phyloP scores from a whole-genome alignment of 345 rosid species.

The Arabidopsis suecica region DNA sequence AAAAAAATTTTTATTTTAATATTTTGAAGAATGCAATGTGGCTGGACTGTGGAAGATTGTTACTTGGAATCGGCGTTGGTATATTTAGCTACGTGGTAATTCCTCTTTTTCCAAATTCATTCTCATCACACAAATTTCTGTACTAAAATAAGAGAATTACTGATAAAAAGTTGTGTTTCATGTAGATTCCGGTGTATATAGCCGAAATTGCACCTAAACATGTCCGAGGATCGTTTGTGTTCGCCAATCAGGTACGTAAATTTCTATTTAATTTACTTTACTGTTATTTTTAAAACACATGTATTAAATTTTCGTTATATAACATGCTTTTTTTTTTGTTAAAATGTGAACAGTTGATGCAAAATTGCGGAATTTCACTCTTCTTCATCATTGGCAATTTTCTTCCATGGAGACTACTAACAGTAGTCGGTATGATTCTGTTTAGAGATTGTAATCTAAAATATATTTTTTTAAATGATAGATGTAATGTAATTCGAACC shows the following conservation, averaged over 20 bases:
- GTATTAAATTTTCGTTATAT: no score
- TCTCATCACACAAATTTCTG: background rate
- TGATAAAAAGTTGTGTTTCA: conserved; percentile 8
- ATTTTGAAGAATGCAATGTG: conserved; percentile 43
- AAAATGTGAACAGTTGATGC: conserved; percentile 40
- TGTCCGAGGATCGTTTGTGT: conserved; percentile 52
- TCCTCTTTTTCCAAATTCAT: background rate
- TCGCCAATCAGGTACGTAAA: conserved; percentile 47
- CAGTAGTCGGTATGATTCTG: conserved; percentile 43
- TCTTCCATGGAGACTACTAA: conserved; percentile 41
- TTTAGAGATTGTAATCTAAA: background rate
- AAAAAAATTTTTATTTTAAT: background rate
- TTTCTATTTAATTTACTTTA: no score
- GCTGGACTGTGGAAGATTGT: conserved; percentile 54
- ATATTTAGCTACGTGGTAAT: conserved; percentile 51
- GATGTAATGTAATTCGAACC: background rate
- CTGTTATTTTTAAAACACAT: no score
- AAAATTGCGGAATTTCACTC: conserved; percentile 48
- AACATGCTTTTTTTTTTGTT: conserved; percentile 1
- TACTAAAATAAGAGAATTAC: background rate
- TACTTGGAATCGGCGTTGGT: conserved; percentile 52
- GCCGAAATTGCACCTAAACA: conserved; percentile 55
- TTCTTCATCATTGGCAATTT: conserved; percentile 46
- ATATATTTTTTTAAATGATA: background rate
- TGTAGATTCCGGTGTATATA: conserved; percentile 47